Conservation (phyloP, 352 stramenopile genomes). For the Phytophthora nicotianae region DNA sequence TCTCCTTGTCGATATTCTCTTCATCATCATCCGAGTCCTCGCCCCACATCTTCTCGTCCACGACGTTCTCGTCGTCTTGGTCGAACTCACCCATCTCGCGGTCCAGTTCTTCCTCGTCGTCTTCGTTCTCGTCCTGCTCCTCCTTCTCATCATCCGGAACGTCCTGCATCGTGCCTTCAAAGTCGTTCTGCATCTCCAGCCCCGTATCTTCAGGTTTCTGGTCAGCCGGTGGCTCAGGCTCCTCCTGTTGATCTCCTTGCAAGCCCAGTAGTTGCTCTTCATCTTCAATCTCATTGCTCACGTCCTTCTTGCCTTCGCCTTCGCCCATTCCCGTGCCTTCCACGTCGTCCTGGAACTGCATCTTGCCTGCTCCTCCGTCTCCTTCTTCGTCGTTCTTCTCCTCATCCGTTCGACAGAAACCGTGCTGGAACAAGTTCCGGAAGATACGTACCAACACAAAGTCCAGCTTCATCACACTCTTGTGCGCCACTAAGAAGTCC, state of each 20-base stretch:
- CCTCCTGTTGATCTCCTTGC: constrained; percentile 91
- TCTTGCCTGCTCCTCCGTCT: constrained; percentile 84
- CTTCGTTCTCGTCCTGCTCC: constrained; percentile 84
- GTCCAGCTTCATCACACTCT: constrained; percentile 94
- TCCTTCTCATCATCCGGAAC: constrained; percentile 93
- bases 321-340: constrained; percentile 99
- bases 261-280: constrained; percentile 99
- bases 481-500: constrained; percentile 86
- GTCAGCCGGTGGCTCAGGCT: constrained; percentile 83
- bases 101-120: constrained; percentile 96
- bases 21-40: constrained; percentile 92
- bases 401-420: constrained; percentile 92
- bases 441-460: constrained; percentile 97
- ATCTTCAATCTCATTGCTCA: constrained; percentile 99
- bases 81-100: constrained; percentile 99
- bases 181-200: constrained; percentile 99
- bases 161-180: constrained; percentile 99
- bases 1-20: constrained; percentile 96
- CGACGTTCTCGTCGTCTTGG: constrained; percentile 96
- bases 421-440: constrained; percentile 95
- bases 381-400: constrained; percentile 91
- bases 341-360: constrained; percentile 98
- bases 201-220: constrained; percentile 95
- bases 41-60: constrained; percentile 99
- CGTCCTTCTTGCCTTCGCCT: constrained; percentile 98